Base-by-base conservation (phyloP, 169 alveolate species). In the Plasmodium malariae region DNA sequence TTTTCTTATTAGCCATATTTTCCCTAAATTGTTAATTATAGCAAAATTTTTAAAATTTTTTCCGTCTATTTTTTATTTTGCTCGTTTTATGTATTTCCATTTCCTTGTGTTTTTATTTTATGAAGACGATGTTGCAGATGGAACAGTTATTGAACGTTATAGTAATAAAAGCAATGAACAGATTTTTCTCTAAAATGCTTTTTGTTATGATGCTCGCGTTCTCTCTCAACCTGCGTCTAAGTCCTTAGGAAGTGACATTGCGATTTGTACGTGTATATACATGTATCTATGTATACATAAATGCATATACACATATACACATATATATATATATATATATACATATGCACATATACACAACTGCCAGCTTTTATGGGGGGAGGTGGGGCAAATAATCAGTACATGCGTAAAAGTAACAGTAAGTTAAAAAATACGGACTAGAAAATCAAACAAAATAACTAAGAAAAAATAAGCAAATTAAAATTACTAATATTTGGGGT, bases 401-500 rank as follows among this genome's bases (percentile, higher is more conserved):
- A n/a, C n/a, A n/a, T n/a, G n/a, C n/a, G n/a, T n/a, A n/a, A n/a
- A n/a, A n/a, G n/a, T n/a, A n/a, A n/a, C n/a, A n/a, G n/a, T n/a
- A n/a, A n/a, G n/a, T n/a, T n/a, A n/a, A n/a, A n/a, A n/a, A n/a
- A n/a, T n/a, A n/a, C n/a, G n/a, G n/a, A n/a, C n/a, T n/a, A n/a
- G n/a, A n/a, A n/a, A n/a, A n/a, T n/a, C n/a, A 70, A 26, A n/a
- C 21, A 28, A 24, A 45, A 28, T 6, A 21, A 7, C 37, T 24
- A 57, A 57, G 45, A 32, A 30, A 28, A 59, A n/a, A 57, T 1
- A 24, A 0, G 1, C 1, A 19, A 34, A 14, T 26, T 3, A 11
- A 45, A 19, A 68, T 78, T 62, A 78, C 89, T 37, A 40, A 36
- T 24, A 65, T 17, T 21, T 26, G 43, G n/a, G 80, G 74, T 28